Base-by-base conservation (phyloP, 192 early-diverging fungal species). In the Powellomyces hirtus region DNA sequence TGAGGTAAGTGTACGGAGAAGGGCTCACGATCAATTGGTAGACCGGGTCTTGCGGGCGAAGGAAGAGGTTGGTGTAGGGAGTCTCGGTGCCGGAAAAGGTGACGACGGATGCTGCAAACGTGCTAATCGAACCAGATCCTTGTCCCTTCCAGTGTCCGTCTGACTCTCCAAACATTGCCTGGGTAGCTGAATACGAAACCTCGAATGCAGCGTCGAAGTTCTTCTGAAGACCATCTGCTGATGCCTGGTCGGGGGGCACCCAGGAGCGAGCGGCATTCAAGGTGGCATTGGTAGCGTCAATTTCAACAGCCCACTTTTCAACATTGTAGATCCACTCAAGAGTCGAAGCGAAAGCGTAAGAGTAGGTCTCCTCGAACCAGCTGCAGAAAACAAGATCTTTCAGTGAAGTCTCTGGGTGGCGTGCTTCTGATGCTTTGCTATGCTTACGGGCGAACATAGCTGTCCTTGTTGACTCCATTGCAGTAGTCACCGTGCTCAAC, bases 241-340 rank as follows among this genome's bases (percentile, higher is more conserved):
- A 31, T 1, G 30, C 33, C 2, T 45, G 46, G 37, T 45, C 42
- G 14, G 68, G 20, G 18, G 68, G 60, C 29, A 10, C 31, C 68
- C 68, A 71, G 29, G 26, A 22, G 24, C 38, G 59, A 4, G 68
- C 68, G 20, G n/a, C 34, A 35, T 49, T 38, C 16, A 71, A 18
- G 5, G 50, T 62, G 40, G 38, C 42, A 29, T 60, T 60, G 2
- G 22, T 44, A 27, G 68, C 46, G 37, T 71, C 40, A 29, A 65
- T 53, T 3, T 27, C 62, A 11, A 4, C 13, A 5, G 70, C 70
- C 70, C 70, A 72, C 30, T 38, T 29, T 58, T 72, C 70, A 13
- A 64, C 55, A 38, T 72, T 72, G 51, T 72, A 72, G 0, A 72
- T 13, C 70, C 70, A 72, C 49, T 72, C 70, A 16, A 64, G 18